Evolutionary conservation across 108 stramenopile genomes (phyloP).

Genomic region (Skeletonema marinoi): DNA sequence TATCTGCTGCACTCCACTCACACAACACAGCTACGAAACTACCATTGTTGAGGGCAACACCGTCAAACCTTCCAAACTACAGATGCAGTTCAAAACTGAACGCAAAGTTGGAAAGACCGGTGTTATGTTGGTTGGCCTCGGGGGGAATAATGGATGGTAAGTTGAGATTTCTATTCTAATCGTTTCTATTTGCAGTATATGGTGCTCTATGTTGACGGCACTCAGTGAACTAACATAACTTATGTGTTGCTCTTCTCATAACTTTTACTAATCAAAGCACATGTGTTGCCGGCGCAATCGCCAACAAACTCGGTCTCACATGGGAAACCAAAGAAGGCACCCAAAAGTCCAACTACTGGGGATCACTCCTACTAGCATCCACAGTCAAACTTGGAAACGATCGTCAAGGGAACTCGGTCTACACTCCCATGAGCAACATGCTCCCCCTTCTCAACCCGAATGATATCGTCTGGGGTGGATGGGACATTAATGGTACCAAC

Average conservation of each 20-base stretch:
- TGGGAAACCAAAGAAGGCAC: constrained; percentile 95
- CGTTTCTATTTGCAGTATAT: not conserved
- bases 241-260: not conserved
- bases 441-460: constrained; percentile 95
- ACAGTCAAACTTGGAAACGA: constrained; percentile 93
- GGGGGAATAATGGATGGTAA: constrained; percentile 97
- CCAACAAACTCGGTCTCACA: constrained; percentile 88
- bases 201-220: not conserved
- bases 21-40: constrained; percentile 75
- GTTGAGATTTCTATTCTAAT: constrained; percentile 8
- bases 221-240: not conserved
- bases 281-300: constrained; percentile 91
- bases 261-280: constrained; percentile 29
- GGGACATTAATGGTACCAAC: constrained; percentile 94
- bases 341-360: constrained; percentile 93
- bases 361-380: constrained; percentile 92
- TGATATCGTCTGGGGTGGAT: constrained; percentile 97
- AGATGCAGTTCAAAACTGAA: constrained; percentile 90
- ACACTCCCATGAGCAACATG: constrained; percentile 90
- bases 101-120: constrained; percentile 91
- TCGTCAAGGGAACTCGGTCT: constrained; percentile 79
- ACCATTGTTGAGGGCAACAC: constrained; percentile 89
- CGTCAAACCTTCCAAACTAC: constrained; percentile 70
- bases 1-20: not conserved
- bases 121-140: constrained; percentile 96